Evolutionary conservation across 2,329 filamentous ascomycete genomes (phyloP).

Genomic region (Mariannaea sp.): DNA sequence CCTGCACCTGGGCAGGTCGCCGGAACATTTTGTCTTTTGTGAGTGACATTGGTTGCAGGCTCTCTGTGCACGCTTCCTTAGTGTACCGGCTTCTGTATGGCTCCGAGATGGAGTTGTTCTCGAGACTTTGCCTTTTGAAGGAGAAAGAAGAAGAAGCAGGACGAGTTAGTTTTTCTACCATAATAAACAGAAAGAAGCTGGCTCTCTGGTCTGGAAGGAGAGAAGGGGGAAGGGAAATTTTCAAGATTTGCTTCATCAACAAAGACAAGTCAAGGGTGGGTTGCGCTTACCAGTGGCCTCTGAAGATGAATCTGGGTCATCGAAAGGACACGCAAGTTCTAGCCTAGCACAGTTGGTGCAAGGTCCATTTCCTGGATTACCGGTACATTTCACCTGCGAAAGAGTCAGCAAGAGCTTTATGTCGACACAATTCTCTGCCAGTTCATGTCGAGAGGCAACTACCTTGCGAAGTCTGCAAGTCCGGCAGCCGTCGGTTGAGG

Average conservation of each 20-base stretch:
- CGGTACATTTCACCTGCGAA: constrained; percentile 49
- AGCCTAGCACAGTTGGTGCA: constrained; percentile 47
- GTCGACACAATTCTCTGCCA: too few species aligned
- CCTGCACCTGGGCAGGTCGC: constrained; percentile 47
- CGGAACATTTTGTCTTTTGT: constrained; percentile 51
- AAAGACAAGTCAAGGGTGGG: background rate
- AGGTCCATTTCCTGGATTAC: constrained; percentile 42
- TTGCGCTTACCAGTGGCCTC: constrained; percentile 31
- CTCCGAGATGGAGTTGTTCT: constrained; percentile 48
- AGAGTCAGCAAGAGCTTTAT: constrained; percentile 5
- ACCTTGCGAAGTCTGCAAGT: constrained; percentile 48
- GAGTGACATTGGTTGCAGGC: constrained; percentile 49
- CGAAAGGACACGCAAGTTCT: constrained; percentile 45
- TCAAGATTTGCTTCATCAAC: too few species aligned
- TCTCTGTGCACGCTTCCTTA: constrained; percentile 48
- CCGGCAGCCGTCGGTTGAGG: constrained; percentile 42
- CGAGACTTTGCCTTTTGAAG: constrained; percentile 42
- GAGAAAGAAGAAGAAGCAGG: background rate
- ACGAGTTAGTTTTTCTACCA: constrained; percentile 13
- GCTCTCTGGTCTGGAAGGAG: too few species aligned
- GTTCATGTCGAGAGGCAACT: too few species aligned
- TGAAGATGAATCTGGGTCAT: constrained; percentile 25
- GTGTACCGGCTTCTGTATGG: constrained; percentile 49
- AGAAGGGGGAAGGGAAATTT: background rate
- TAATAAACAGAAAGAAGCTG: too few species aligned